phyloP scores from a whole-genome alignment of 345 rosid species.

The Turnera subulata region DNA sequence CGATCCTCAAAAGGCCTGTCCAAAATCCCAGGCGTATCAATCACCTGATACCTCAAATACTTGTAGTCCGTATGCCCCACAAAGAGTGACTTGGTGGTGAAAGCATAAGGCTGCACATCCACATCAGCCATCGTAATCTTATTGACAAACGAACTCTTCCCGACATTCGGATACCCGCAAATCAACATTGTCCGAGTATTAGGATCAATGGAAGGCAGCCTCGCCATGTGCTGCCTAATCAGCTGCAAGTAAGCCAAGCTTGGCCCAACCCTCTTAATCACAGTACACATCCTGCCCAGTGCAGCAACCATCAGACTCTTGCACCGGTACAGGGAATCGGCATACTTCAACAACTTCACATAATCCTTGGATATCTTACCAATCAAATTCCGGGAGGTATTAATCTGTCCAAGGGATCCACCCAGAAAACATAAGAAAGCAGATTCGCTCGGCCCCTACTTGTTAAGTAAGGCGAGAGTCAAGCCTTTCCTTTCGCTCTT shows the following conservation, averaged over 20 bases:
- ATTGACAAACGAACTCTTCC: constrained; percentile 88
- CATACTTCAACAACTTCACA: constrained; percentile 60
- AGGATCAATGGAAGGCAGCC: constrained; percentile 76
- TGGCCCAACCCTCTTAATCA: constrained; percentile 59
- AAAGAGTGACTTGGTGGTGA: constrained; percentile 88
- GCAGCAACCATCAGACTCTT: constrained; percentile 76
- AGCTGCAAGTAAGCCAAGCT: constrained; percentile 79
- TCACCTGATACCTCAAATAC: constrained; percentile 88
- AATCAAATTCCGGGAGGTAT: constrained; percentile 48
- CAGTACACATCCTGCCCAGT: constrained; percentile 76
- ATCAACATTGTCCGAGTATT: constrained; percentile 71
- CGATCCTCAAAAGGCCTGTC: constrained; percentile 94
- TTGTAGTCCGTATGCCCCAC: constrained; percentile 92
- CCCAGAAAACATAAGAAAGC: too few species aligned
- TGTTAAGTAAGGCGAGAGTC: too few species aligned
- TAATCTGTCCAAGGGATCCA: constrained; percentile 63
- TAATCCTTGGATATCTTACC: constrained; percentile 54
- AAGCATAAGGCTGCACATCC: constrained; percentile 89
- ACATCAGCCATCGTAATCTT: constrained; percentile 89
- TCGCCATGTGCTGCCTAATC: constrained; percentile 90
- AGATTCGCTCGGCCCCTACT: too few species aligned
- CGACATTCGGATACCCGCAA: constrained; percentile 90
- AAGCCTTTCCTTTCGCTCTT: too few species aligned
- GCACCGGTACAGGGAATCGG: constrained; percentile 69
- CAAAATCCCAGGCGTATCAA: constrained; percentile 93